Base-by-base conservation (phyloP, 768 basidiomycete species). In the Rhodocollybia butyracea region DNA sequence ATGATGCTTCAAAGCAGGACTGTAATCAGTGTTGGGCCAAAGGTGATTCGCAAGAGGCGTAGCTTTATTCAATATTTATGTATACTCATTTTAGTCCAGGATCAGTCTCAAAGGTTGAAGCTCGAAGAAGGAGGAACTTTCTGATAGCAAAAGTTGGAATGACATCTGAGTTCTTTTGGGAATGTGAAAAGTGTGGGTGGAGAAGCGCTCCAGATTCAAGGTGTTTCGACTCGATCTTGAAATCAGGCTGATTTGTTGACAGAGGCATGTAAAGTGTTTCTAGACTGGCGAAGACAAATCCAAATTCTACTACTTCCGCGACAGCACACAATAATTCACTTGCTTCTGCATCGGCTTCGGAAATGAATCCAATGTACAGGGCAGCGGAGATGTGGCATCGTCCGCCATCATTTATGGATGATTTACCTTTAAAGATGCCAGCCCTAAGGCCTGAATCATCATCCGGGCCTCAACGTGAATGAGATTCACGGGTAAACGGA, bases 311-410 rank as follows among this genome's bases (percentile, higher is more conserved):
- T 42, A 42, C 41, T 5, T 42, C 41, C 22, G 15, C 41, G 22
- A 11, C 10, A 11, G 12, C 41, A 22, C 30, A 24, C 43, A 30
- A 27, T 27, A 4, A 50, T 22, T 30, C 26, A 2, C 46, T 24
- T n/a, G 36, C 36, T 22, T n/a, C 43, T 45, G 12, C 43, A 45
- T 31, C 24, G 30, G 47, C 30, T n/a, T 29, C 39, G 29, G 51
- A 53, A 42, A 41, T 53, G 27, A 53, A 53, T 19, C 26, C 40
- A 19, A 53, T 53, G 51, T 53, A 53, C 11, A 24, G 39, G n/a
- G 42, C 26, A 12, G 51, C 51, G 15, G 51, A 53, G 27, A 3
- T 15, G 19, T 53, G 51, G 51, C 40, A 53, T 42, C 51, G 51
- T 24, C 51, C 51, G 21, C 51, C 51, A 17, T 42, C 38, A n/a